These are phyloP conservation scores for Podaxis pistillaris DNA, from an alignment of 768 basidiomycete species.

Conservation along the genomic window DNA sequence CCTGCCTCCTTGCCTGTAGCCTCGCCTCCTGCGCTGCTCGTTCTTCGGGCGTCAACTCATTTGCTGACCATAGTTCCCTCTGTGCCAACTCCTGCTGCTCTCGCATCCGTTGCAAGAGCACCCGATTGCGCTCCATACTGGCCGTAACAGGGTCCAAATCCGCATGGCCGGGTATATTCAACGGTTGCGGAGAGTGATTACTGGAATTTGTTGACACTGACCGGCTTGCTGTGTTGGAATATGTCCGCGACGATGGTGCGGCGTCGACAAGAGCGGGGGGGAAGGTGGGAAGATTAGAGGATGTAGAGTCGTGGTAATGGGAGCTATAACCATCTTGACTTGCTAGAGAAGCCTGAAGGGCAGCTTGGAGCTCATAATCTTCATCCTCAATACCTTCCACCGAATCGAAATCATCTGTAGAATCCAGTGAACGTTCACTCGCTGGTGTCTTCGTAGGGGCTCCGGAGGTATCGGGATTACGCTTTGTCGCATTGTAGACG, in stretches of 20 bases:
- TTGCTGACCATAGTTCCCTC: slow-evolving; percentile 51
- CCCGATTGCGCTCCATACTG: slow-evolving; percentile 63
- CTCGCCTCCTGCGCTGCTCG: slow-evolving; percentile 30
- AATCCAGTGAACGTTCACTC: slow-evolving; percentile 11
- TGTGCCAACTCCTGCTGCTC: slow-evolving; percentile 68
- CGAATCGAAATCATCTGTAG: slow-evolving; percentile 19
- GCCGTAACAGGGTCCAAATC: slow-evolving; percentile 58
- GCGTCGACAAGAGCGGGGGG: slow-evolving; percentile 16
- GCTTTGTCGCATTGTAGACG: slow-evolving; percentile 4
- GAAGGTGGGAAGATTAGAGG: slow-evolving; percentile 1
- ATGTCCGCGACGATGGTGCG: slow-evolving; percentile 6
- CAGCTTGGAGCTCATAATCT: slow-evolving; percentile 85
- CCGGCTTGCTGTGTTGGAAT: background rate
- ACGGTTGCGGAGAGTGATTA: slow-evolving; percentile 4
- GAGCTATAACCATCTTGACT: slow-evolving; percentile 6
- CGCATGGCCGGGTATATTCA: slow-evolving; percentile 20
- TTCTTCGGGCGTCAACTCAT: slow-evolving; percentile 29
- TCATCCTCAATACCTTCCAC: slow-evolving; percentile 65
- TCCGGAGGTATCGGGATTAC: slow-evolving; percentile 1
- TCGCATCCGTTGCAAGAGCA: slow-evolving; percentile 61
- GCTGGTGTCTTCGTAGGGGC: background rate
- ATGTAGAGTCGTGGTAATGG: background rate
- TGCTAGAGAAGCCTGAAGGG: slow-evolving; percentile 75
- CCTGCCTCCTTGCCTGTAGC: slow-evolving; percentile 27
- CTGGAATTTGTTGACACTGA: slow-evolving; percentile 19